Base-by-base conservation (phyloP, 768 basidiomycete genomes). In the Amanita subjunquillea region DNA sequence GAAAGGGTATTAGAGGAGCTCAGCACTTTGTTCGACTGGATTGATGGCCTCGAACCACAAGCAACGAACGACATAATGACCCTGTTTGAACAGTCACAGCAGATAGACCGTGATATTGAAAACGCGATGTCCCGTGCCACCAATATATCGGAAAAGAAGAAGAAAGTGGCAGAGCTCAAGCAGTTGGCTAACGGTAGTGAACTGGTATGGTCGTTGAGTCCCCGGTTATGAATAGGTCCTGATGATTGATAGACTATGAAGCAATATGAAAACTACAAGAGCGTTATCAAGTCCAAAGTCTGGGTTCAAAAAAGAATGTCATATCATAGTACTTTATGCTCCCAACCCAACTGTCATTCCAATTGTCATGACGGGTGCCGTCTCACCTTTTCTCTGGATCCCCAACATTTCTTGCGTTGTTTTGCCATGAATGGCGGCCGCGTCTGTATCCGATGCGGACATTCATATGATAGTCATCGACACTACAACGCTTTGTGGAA, bases 371-470 rank as follows among this genome's bases (percentile, higher is more conserved):
- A 29, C 9, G 17, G 20, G 0, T 59, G 58, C 38, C 3, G 15
- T 8, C 46, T 55, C 29, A 29, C 42, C 25, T 59, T 59, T 40
- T 55, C 56, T 17, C 47, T 59, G 13, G 56, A 59, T 29, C 54
- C 50, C 15, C 23, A 52, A 6, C 32, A 13, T 15, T 32, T 57
- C 4, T 44, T 40, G 8, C 20, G 44, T 3, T 49, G 54, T 17
- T 6, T 8, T 4, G 53, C 53, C 10, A 44, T 55, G 9, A 34
- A 36, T 17, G 56, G 46, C n/a, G 50, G 32, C 8, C 51, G 3
- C 3, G 12, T 23, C n/a, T 59, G 57, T 37, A n/a, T 15, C 10
- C 25, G 4, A 32, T 63, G 62, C 39, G 34, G 50, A 4, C 62
- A 63, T 44, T 48, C 51, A 4, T 54, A 39, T n/a, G n/a, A n/a